These are phyloP conservation scores for Claviceps monticola DNA, from an alignment of 2,329 filamentous ascomycete genomes.

Conservation along the genomic window DNA sequence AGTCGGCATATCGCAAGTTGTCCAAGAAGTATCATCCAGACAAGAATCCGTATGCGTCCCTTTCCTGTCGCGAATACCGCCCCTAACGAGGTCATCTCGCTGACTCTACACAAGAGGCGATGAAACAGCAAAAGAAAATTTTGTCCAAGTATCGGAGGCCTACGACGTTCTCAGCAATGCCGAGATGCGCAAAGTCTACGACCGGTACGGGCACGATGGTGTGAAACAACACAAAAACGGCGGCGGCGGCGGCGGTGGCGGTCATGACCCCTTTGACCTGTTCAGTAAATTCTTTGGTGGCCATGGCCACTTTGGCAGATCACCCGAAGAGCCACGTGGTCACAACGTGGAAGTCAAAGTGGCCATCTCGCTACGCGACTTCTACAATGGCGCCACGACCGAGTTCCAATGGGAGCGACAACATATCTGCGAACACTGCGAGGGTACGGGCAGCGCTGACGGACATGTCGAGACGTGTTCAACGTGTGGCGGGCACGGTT, in stretches of 20 bases:
- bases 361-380: conserved; percentile 67
- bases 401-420: conserved; percentile 91
- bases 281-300: conserved; percentile 97
- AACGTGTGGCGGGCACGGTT: conserved; percentile 67
- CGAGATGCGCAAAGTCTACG: conserved; percentile 77
- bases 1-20: conserved; percentile 79
- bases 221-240: conserved; percentile 69
- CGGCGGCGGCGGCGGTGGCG: conserved; percentile 29
- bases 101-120: conserved; percentile 44
- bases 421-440: conserved; percentile 83
- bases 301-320: conserved; percentile 66
- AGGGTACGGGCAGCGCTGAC: conserved; percentile 73
- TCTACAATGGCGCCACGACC: conserved; percentile 79
- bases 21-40: conserved; percentile 96
- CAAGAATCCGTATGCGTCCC: conserved; percentile 72
- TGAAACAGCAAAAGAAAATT: conserved; percentile 70
- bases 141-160: conserved; percentile 85
- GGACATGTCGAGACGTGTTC: conserved; percentile 69
- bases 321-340: conserved; percentile 61
- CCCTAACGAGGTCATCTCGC: neutral
- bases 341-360: conserved; percentile 83
- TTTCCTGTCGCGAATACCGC: neutral
- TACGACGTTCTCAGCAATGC: conserved; percentile 81
- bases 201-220: conserved; percentile 85
- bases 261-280: conserved; percentile 86